Evolutionary conservation across 352 stramenopile species (phyloP), one percentile per base, ranked within the genome.

Genomic region (Pythium rishiriense): DNA sequence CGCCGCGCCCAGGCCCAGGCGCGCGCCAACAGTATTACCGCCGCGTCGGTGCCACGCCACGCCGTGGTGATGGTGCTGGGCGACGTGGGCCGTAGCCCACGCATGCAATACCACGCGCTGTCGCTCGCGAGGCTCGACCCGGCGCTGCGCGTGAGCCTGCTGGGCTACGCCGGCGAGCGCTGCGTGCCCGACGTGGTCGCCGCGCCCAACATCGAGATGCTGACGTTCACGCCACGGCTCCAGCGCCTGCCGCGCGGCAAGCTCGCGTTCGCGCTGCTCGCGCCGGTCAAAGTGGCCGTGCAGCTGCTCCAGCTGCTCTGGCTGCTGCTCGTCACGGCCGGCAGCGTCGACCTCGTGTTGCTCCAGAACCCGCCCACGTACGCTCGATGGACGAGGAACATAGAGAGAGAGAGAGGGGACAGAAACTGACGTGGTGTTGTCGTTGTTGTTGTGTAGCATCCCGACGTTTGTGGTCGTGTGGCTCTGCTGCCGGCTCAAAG

Each of bases 71-170:
- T 98, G 73, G 95, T 98, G 35, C 78, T 98, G 21, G 95, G 95
- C 21, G 95, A 98, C 69, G 78, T 99, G 1, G 97, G 97, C 7
- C 86, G 97, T 67, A 99, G 93, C 62, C 98, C 98, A 49, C 90
- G 98, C 21, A 99, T 99, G 98, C 97, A 99, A 76, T 99, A 99
- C 76, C 98, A 99, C 74, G 91, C 95, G 37, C 64, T 98, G 33
- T 99, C 96, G 19, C 75, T 99, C 12, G 85, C 98, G 21, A 74
- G 91, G 15, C 72, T 88, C 66, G 75, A 76, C 25, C 68, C 81
- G 29, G 62, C 62, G 6, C 62, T 89, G 60, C 76, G 65, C 22
- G 89, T 98, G 51, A 97, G 91, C 42, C 73, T 99, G 10, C 69
- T 99, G 52, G 98, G 97, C 11, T 99, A 99, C 79, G 79, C 78